A percentile compares a stretch with the other conserved stretches of the same genome.
Evolutionary conservation across 202 grass and related monocot species (phyloP).

Genomic region (Dendrocalamus latiflorus): DNA sequence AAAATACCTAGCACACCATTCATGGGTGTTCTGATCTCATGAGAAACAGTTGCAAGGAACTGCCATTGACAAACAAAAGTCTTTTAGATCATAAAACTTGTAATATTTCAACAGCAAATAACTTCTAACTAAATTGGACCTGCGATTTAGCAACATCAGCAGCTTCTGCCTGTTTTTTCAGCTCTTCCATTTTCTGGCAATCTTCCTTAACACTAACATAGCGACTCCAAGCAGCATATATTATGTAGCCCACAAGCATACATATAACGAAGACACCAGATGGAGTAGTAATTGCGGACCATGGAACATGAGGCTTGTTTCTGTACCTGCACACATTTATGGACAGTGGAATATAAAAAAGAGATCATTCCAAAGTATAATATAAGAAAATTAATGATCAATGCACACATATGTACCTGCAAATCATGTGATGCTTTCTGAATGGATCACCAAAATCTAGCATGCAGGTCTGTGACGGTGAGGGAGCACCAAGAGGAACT

Average conservation of each 20-base stretch:
- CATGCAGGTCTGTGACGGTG: too few relatives aligned
- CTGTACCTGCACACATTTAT: conserved; percentile 65
- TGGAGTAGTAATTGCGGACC: conserved; percentile 63
- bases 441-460: conserved; percentile 96
- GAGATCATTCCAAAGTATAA: conserved; percentile 2
- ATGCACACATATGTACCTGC: conserved; percentile 50
- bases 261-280: conserved; percentile 68
- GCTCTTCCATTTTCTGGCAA: conserved; percentile 78
- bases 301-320: conserved; percentile 60
- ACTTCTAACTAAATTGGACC: conserved; percentile 41
- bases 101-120: background rate
- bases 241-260: conserved; percentile 79
- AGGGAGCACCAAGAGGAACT: too few relatives aligned
- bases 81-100: conserved; percentile 26
- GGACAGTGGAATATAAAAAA: background rate
- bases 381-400: background rate
- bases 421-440: conserved; percentile 88
- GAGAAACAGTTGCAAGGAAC: too few relatives aligned
- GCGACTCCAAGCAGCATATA: conserved; percentile 83
- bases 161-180: conserved; percentile 88
- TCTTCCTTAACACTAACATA: conserved; percentile 96
- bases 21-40: too few relatives aligned
- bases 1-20: too few relatives aligned
- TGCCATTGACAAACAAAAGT: conserved; percentile 35
- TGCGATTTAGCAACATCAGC: conserved; percentile 99